Evolutionary conservation across 2,329 filamentous ascomycete species (phyloP).

Genomic region (Stachybotrys chlorohalonatus): DNA sequence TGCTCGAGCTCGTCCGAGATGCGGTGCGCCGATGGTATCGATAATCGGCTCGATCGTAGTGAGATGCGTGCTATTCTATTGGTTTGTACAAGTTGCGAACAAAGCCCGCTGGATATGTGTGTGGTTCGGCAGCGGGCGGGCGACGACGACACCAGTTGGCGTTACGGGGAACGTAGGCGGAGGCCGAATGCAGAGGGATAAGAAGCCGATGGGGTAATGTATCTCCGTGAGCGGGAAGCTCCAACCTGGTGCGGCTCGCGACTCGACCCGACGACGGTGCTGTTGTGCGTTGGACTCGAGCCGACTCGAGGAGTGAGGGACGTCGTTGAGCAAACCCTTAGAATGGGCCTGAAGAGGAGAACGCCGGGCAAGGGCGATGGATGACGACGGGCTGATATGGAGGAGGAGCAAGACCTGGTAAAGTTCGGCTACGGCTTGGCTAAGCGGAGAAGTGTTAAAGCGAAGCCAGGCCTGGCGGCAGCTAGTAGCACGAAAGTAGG

Average conservation of each 20-base stretch:
- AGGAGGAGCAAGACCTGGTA: background rate
- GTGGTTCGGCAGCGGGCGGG: background rate
- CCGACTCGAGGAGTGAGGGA: background rate
- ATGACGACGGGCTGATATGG: background rate
- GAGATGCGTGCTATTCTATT: background rate
- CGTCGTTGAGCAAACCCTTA: background rate
- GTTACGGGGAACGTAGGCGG: background rate
- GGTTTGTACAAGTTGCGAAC: background rate
- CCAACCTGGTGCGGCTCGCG: background rate
- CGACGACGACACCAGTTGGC: constrained; percentile 1
- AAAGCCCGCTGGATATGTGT: background rate
- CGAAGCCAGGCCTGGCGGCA: background rate
- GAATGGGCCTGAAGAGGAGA: background rate
- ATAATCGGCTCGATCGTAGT: background rate
- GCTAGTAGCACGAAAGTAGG: background rate
- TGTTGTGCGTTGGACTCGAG: background rate
- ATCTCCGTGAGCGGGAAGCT: background rate
- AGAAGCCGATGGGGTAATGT: background rate
- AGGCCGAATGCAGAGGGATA: background rate
- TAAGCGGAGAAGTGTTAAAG: background rate
- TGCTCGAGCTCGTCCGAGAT: background rate
- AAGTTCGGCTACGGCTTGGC: background rate
- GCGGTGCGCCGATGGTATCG: background rate
- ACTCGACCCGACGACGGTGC: background rate
- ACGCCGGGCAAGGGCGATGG: background rate